Base-by-base conservation (phyloP, 768 basidiomycete species). In the Porpolomopsis calyptriformis region DNA sequence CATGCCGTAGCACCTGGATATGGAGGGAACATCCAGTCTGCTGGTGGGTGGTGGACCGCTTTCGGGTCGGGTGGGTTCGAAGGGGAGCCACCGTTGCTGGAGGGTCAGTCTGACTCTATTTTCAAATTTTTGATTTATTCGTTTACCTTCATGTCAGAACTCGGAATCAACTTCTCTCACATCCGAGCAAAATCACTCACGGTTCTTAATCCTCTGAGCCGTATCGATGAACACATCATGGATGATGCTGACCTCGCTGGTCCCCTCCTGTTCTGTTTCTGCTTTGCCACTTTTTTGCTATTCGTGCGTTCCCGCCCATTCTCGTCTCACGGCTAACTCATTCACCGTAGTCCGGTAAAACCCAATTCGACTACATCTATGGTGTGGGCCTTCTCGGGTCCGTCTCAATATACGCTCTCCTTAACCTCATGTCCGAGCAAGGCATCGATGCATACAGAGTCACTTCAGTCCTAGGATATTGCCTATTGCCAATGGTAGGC, bases 181-280 rank as follows among this genome's bases (percentile, higher is more conserved):
- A 98, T 99, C 64, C 78, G 85, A 27, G 81, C 78, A 47, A 99
- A 98, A 69, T 88, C 92, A 19, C 65, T 93, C 64, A 92, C 96
- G 0, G 96, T 98, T 6, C 78, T 99, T 42, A 98, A 99, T 57
- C 96, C 96, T 3, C 68, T 98, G 18, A 74, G 78, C 48, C 71
- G 71, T 41, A 77, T 93, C 25, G 84, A 96, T 50, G 87, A 85
- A 51, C 83, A 76, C 48, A 98, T 99, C 49, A 99, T 99, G 96
- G 96, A 99, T 63, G 96, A 99, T 56, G 93, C 94, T 18, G 96
- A 99, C 66, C 74, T 99, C 24, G 92, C 94, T 7, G 96, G 96
- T 0, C 96, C 96, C 7, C 77, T 97, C 38, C 77, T 97, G 4
- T 97, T 97, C 67, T 84, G 84, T 59, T 89, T 98, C 61, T 88